A percentile compares a stretch with the other conserved stretches of the same genome.
phyloP scores from a whole-genome alignment of 108 stramenopile genomes.

The Mediolabrus comicus region DNA sequence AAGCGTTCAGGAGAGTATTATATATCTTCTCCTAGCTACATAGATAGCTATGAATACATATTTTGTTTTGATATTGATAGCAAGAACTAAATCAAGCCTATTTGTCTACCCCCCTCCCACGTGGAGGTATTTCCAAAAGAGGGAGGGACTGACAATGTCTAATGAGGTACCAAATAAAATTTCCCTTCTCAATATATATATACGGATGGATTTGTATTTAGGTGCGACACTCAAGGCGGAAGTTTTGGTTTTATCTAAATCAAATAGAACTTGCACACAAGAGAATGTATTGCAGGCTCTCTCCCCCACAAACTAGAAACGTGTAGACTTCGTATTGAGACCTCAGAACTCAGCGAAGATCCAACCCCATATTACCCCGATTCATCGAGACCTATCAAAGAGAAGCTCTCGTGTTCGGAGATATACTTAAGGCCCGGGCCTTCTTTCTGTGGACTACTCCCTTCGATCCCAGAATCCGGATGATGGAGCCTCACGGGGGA shows the following conservation, averaged over 20 bases:
- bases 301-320: background rate
- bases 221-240: background rate
- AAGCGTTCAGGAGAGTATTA: too few relatives aligned
- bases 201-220: background rate
- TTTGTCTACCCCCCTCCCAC: background rate
- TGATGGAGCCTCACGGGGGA: too few relatives aligned
- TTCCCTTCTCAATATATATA: background rate
- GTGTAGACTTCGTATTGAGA: too few relatives aligned
- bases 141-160: background rate
- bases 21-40: background rate
- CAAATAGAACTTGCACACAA: background rate
- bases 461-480: too few relatives aligned
- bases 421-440: too few relatives aligned
- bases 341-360: too few relatives aligned
- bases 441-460: too few relatives aligned
- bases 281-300: background rate
- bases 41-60: background rate
- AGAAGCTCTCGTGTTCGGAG: too few relatives aligned
- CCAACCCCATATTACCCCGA: too few relatives aligned
- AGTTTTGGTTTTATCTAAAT: background rate
- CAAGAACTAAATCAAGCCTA: conserved; percentile 13
- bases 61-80: too few relatives aligned
- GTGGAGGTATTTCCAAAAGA: too few relatives aligned
- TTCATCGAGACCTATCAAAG: too few relatives aligned
- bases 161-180: background rate